These are phyloP conservation scores for Salisapilia sapeloensis DNA, from an alignment of 352 stramenopile species.

Conservation along the genomic window DNA sequence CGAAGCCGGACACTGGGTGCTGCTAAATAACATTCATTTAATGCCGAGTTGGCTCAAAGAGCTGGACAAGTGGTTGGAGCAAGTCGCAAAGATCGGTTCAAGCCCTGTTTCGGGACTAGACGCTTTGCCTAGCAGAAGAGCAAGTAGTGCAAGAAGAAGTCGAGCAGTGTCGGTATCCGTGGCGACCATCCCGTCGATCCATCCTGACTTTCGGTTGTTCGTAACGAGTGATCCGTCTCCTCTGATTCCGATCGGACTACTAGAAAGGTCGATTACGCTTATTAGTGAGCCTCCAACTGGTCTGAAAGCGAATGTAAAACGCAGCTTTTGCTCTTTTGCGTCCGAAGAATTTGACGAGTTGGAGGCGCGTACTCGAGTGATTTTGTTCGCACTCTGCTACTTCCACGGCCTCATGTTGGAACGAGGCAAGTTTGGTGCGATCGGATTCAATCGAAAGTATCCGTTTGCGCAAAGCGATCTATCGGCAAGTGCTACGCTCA, in stretches of 20 bases:
- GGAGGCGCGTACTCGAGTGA: slow-evolving; percentile 67
- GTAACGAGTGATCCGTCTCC: slow-evolving; percentile 79
- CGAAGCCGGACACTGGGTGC: slow-evolving; percentile 89
- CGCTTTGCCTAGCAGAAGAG: slow-evolving; percentile 10
- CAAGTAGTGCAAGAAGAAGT: slow-evolving; percentile 1
- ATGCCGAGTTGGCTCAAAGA: slow-evolving; percentile 89
- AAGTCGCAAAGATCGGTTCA: slow-evolving; percentile 39
- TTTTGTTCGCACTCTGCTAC: slow-evolving; percentile 85
- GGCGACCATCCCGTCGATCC: slow-evolving; percentile 13
- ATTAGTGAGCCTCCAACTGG: slow-evolving; percentile 78
- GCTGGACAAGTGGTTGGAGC: slow-evolving; percentile 86
- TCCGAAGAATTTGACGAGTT: slow-evolving; percentile 68
- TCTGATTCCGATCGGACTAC: slow-evolving; percentile 74
- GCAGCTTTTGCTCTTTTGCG: slow-evolving; percentile 61
- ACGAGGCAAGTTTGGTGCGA: slow-evolving; percentile 81
- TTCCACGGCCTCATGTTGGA: slow-evolving; percentile 88
- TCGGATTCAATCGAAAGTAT: slow-evolving; percentile 86
- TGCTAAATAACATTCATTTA: slow-evolving; percentile 90
- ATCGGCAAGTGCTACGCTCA: slow-evolving; percentile 58
- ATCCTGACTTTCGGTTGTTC: slow-evolving; percentile 77
- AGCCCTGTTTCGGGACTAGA: slow-evolving; percentile 14
- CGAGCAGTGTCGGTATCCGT: slow-evolving; percentile 7
- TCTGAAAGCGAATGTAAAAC: slow-evolving; percentile 81
- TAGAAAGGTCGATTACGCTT: slow-evolving; percentile 82
- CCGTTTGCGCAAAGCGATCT: slow-evolving; percentile 81